Base-by-base conservation (phyloP, 2,329 filamentous ascomycete species). In the Leptographium procerum region DNA sequence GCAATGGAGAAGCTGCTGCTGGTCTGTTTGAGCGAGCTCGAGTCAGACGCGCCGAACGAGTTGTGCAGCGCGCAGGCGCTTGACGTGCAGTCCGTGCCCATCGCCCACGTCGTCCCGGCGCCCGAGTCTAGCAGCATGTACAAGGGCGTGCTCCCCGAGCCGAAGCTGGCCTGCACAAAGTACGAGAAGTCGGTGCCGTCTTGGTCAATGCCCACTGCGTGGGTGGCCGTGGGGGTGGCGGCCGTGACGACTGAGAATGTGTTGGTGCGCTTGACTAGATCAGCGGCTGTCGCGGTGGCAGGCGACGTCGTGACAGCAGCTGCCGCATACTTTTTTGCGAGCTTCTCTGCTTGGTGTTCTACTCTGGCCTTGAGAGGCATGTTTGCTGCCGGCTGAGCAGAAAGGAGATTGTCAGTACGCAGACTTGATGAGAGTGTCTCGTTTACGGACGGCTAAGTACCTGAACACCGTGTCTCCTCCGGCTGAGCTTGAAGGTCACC, bases 91-190 rank as follows among this genome's bases (percentile, higher is more conserved):
- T 78, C 73, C 19, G 82, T 75, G 33, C 85, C 82, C 82, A 94
- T 94, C 24, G 95, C 82, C 91, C 91, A 96, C 14, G 86, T 90
- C 59, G 88, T 89, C 26, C 81, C 81, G 45, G 84, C 83, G 29
- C 84, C 84, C 9, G 84, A 85, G 67, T 87, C 84, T 59, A 87
- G 71, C 29, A 87, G 75, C 78, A 87, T 80, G 64, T 80, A 81
- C 63, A 86, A 64, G 1, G 75, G 68, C 62, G 79, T 81, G 48
- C 71, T 70, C 16, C 73, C 70, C 4, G 83, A 82, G 16, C 84
- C 84, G 19, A 87, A 66, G 36, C 72, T 65, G 19, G 79, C 80
- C 66, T 82, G 70, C 50, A 83, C 70, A 64, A 87, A 86, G 69
- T 87, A 87, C 1, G 83, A 84, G 63, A 79, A 84, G 66, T 87